A percentile compares a stretch with the other conserved stretches of the same genome.
Evolutionary conservation across 441 rosid genomes (phyloP).

Genomic region (Kokia cookei): DNA sequence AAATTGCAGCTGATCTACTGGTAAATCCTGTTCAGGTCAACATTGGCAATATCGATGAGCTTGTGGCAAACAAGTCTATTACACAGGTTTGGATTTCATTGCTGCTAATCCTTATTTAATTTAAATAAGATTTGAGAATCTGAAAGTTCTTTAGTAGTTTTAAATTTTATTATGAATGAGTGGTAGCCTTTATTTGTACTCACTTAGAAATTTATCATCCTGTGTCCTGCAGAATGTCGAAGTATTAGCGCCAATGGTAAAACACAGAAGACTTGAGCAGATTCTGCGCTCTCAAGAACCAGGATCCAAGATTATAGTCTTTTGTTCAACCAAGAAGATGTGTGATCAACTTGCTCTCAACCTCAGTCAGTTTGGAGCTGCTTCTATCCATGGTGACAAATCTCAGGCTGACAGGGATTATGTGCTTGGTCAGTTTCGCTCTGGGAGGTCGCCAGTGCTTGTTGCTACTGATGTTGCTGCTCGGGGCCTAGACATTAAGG

Average conservation of each 20-base stretch:
- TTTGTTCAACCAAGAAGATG: constrained; percentile 98
- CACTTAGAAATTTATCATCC: background rate
- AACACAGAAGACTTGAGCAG: constrained; percentile 90
- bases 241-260: constrained; percentile 74
- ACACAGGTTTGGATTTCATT: constrained; percentile 56
- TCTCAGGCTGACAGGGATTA: constrained; percentile 92
- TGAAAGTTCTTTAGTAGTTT: background rate
- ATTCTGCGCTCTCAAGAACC: constrained; percentile 90
- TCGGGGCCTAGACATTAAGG: constrained; percentile 93
- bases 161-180: background rate
- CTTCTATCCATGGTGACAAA: constrained; percentile 99
- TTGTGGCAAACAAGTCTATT: constrained; percentile 95
- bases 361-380: constrained; percentile 89
- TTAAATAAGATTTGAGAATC: background rate
- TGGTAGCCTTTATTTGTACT: background rate
- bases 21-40: constrained; percentile 95
- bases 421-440: constrained; percentile 82
- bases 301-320: constrained; percentile 87
- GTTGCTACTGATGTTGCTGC: constrained; percentile 99
- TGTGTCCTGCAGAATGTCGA: constrained; percentile 60
- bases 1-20: constrained; percentile 91
- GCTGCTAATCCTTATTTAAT: background rate
- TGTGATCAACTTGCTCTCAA: constrained; percentile 94
- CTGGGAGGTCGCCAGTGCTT: constrained; percentile 89
- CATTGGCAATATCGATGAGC: constrained; percentile 94